Conservation (phyloP, 176 grass and related monocot genomes). For the Alloteropsis semialata region DNA sequence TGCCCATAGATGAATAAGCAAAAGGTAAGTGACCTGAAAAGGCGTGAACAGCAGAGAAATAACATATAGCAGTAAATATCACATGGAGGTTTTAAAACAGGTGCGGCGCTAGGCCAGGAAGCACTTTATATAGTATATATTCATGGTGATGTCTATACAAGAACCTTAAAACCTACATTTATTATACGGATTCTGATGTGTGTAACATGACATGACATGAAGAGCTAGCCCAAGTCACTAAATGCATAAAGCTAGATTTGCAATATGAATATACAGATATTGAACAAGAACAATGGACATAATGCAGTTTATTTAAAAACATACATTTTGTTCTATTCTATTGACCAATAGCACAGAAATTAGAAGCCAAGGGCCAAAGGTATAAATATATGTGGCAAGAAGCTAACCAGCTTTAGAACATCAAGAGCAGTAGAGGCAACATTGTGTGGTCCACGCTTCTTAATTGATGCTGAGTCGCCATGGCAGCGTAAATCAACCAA, state of each 20-base stretch:
- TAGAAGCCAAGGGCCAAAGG: slow-evolving; percentile 7
- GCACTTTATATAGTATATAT: neutral
- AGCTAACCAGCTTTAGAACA: slow-evolving; percentile 88
- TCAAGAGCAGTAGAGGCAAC: slow-evolving; percentile 87
- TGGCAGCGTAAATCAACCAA: slow-evolving; percentile 99
- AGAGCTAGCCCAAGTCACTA: neutral
- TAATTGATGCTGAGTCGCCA: slow-evolving; percentile 72
- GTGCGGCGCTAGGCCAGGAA: neutral
- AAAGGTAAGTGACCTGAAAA: slow-evolving; percentile 24
- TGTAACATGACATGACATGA: neutral
- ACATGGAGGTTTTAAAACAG: slow-evolving; percentile 6
- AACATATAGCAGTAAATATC: neutral
- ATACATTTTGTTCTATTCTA: neutral
- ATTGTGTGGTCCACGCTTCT: slow-evolving; percentile 79
- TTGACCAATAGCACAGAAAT: neutral
- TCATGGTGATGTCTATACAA: neutral
- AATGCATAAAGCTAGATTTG: neutral
- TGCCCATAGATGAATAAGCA: too few species aligned
- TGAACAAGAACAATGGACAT: neutral
- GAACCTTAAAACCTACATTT: neutral
- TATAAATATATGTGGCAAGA: slow-evolving; percentile 17
- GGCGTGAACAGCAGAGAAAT: neutral
- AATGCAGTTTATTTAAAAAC: neutral
- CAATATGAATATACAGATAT: neutral
- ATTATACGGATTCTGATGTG: neutral